These are phyloP conservation scores for Euphorbia tirucalli DNA, from an alignment of 345 rosid species.

Conservation along the genomic window DNA sequence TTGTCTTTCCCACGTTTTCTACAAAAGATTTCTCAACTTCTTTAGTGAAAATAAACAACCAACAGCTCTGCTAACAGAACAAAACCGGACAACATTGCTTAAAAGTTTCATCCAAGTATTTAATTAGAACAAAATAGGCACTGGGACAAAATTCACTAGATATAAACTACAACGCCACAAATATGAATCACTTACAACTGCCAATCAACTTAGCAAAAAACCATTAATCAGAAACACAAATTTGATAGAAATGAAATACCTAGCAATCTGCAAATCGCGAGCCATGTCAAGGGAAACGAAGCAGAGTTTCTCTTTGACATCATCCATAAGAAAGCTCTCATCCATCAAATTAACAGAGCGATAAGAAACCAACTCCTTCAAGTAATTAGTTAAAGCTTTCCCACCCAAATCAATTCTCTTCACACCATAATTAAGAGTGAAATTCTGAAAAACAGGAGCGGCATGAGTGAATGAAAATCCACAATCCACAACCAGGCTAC, in stretches of 20 bases:
- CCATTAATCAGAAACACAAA: constrained; percentile 1
- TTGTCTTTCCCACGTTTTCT: constrained; percentile 42
- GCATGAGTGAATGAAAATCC: constrained; percentile 92
- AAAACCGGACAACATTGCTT: not conserved
- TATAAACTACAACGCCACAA: not conserved
- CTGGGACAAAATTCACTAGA: not conserved
- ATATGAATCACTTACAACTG: too few species aligned
- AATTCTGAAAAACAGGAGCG: constrained; percentile 73
- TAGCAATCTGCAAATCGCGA: constrained; percentile 62
- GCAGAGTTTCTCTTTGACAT: constrained; percentile 93
- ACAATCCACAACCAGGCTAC: constrained; percentile 83
- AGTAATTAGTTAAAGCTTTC: constrained; percentile 83
- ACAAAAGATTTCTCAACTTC: not conserved
- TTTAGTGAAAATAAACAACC: not conserved
- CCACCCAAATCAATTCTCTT: constrained; percentile 90
- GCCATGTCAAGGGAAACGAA: constrained; percentile 77
- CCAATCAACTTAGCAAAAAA: not conserved
- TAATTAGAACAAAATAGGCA: not conserved
- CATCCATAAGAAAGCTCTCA: constrained; percentile 77
- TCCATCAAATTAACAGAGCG: constrained; percentile 80
- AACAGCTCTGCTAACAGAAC: not conserved
- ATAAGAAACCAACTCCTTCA: constrained; percentile 85
- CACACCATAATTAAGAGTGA: constrained; percentile 63
- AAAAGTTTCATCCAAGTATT: not conserved
- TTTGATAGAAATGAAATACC: constrained; percentile 21